Conservation (phyloP, 768 basidiomycete species). For the Galerina marginata region DNA sequence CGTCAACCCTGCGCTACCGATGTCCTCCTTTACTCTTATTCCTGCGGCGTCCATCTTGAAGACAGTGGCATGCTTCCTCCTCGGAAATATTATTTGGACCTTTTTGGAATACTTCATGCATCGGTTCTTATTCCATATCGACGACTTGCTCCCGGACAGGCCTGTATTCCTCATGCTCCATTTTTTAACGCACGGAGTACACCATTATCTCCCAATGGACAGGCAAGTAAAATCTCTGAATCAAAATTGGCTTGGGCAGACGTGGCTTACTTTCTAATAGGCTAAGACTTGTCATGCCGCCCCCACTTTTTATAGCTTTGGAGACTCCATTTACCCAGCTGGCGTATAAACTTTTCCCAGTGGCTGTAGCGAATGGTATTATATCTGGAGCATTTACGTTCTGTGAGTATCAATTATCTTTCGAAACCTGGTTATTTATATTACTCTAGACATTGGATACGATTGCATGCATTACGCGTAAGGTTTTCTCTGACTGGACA, state of each 20-base stretch:
- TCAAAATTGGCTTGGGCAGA: background rate
- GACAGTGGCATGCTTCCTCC: slow-evolving; percentile 70
- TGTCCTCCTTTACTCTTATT: slow-evolving; percentile 51
- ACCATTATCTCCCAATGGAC: slow-evolving; percentile 98
- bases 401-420: slow-evolving; percentile 51
- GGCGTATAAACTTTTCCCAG: slow-evolving; percentile 82
- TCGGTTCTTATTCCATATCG: slow-evolving; percentile 97
- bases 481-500: slow-evolving; percentile 27
- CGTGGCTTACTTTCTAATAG: slow-evolving; percentile 38
- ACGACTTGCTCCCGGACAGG: slow-evolving; percentile 83
- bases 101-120: slow-evolving; percentile 92
- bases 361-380: slow-evolving; percentile 87
- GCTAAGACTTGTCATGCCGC: slow-evolving; percentile 97
- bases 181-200: slow-evolving; percentile 93
- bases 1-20: slow-evolving; percentile 58
- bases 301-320: slow-evolving; percentile 75
- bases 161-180: slow-evolving; percentile 83
- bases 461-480: slow-evolving; percentile 94
- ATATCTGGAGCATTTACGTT: slow-evolving; percentile 84
- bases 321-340: slow-evolving; percentile 88
- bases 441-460: slow-evolving; percentile 70
- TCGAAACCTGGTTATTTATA: background rate
- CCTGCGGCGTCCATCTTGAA: slow-evolving; percentile 58
- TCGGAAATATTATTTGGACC: slow-evolving; percentile 94
- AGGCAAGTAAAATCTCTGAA: slow-evolving; percentile 48